Conservation (phyloP, 2,329 filamentous ascomycete genomes). For the Orbilia ellipsospora region DNA sequence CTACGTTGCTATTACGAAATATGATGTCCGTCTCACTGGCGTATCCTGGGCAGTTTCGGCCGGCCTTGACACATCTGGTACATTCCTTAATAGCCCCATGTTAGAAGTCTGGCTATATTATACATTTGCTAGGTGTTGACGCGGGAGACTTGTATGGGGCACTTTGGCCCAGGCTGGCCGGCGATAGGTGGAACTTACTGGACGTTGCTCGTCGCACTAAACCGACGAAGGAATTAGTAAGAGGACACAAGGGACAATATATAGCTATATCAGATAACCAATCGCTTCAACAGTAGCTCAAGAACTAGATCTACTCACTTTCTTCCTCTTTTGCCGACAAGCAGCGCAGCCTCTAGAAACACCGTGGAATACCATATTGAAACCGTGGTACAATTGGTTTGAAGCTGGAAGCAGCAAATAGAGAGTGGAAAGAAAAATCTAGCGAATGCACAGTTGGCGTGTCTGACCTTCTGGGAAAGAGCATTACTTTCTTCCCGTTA, state of each 20-base stretch:
- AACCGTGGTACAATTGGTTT: not conserved
- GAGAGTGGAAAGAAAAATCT: too few species aligned
- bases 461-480: too few species aligned
- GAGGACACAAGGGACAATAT: not conserved
- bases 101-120: not conserved
- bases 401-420: too few species aligned
- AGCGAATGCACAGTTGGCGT: too few species aligned
- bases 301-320: not conserved
- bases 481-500: too few species aligned
- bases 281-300: not conserved
- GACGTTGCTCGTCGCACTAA: conserved; percentile 23
- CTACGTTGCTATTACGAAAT: conserved; percentile 14
- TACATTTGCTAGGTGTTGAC: not conserved
- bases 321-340: conserved; percentile 16
- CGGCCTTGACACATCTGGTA: conserved; percentile 9
- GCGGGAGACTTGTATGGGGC: too few species aligned
- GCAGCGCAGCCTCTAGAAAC: conserved; percentile 18
- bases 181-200: not conserved
- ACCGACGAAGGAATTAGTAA: not conserved
- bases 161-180: too few species aligned
- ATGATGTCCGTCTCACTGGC: conserved; percentile 11
- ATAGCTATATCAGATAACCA: not conserved
- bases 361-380: conserved; percentile 14
- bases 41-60: conserved; percentile 15
- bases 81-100: conserved; percentile 1